phyloP scores from a whole-genome alignment of 1,284 basidiomycete species.

The Vanrija sp. region DNA sequence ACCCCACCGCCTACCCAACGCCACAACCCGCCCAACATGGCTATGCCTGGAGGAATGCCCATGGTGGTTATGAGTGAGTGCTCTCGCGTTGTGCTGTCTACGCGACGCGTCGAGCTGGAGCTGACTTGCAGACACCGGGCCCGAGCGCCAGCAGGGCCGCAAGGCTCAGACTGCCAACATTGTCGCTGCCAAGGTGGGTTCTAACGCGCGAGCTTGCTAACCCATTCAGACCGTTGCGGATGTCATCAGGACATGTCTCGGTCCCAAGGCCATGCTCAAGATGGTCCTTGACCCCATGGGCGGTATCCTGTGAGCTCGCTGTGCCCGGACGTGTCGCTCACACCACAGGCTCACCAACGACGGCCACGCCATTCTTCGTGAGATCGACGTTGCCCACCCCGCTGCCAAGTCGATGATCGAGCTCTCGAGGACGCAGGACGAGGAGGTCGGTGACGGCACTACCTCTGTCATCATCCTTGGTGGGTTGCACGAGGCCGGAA shows the following conservation, averaged over 20 bases:
- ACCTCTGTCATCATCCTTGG: slow-evolving; percentile 96
- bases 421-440: slow-evolving; percentile 90
- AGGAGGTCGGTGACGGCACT: slow-evolving; percentile 97
- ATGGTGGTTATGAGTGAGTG: slow-evolving; percentile 54
- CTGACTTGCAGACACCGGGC: slow-evolving; percentile 69
- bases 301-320: slow-evolving; percentile 70
- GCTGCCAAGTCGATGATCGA: slow-evolving; percentile 99
- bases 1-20: background rate
- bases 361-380: slow-evolving; percentile 93
- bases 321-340: slow-evolving; percentile 1
- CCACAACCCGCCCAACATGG: slow-evolving; percentile 12
- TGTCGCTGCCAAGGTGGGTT: slow-evolving; percentile 83
- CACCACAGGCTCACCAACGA: slow-evolving; percentile 81
- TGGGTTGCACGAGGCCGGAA: slow-evolving; percentile 46
- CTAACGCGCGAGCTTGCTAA: background rate
- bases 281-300: slow-evolving; percentile 99
- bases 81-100: background rate
- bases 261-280: slow-evolving; percentile 97
- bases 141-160: slow-evolving; percentile 86
- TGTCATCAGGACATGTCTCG: slow-evolving; percentile 96
- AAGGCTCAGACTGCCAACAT: slow-evolving; percentile 98
- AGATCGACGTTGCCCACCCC: slow-evolving; percentile 97
- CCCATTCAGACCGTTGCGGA: slow-evolving; percentile 83
- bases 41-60: slow-evolving; percentile 43
- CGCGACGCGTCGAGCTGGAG: background rate